Evolutionary conservation across 2,329 filamentous ascomycete genomes (phyloP).

Genomic region (Xylariaceae sp.): DNA sequence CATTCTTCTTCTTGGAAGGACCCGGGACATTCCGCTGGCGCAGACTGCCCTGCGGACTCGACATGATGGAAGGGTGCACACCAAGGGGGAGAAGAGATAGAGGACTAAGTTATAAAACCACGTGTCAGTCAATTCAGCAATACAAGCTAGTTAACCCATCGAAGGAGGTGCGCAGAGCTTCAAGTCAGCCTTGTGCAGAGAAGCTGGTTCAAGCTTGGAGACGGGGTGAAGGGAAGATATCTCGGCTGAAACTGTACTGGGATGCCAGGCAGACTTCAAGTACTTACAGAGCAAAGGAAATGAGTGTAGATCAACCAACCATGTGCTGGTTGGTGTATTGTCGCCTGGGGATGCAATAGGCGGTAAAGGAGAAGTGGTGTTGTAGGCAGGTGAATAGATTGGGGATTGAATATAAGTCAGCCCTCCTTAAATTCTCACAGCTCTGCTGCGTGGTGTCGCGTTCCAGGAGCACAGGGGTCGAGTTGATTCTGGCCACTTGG

Average conservation of each 20-base stretch:
- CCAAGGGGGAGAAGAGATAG: not conserved
- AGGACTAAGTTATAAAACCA: too few species aligned
- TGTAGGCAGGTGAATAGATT: conserved; percentile 1
- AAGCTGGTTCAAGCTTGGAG: too few species aligned
- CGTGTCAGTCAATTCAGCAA: not conserved
- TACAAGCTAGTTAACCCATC: too few species aligned
- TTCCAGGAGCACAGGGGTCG: not conserved
- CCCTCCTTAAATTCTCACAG: not conserved
- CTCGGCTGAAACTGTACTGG: too few species aligned
- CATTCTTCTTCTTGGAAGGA: conserved; percentile 47
- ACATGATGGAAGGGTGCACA: conserved; percentile 25
- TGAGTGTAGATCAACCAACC: conserved; percentile 8
- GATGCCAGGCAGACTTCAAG: not conserved
- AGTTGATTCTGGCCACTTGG: conserved; percentile 20
- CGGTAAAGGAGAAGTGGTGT: not conserved
- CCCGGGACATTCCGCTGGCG: conserved; percentile 53
- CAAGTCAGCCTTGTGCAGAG: too few species aligned
- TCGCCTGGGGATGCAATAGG: conserved; percentile 5
- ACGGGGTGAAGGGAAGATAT: too few species aligned
- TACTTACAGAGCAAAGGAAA: conserved; percentile 6
- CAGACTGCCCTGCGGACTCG: conserved; percentile 53
- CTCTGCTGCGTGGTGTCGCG: not conserved
- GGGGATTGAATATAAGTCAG: conserved; percentile 5
- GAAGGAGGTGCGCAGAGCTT: too few species aligned
- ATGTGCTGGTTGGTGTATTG: conserved; percentile 5